Conservation (phyloP, 2,329 filamentous ascomycete species). For the Arthrobotrys megalospora region DNA sequence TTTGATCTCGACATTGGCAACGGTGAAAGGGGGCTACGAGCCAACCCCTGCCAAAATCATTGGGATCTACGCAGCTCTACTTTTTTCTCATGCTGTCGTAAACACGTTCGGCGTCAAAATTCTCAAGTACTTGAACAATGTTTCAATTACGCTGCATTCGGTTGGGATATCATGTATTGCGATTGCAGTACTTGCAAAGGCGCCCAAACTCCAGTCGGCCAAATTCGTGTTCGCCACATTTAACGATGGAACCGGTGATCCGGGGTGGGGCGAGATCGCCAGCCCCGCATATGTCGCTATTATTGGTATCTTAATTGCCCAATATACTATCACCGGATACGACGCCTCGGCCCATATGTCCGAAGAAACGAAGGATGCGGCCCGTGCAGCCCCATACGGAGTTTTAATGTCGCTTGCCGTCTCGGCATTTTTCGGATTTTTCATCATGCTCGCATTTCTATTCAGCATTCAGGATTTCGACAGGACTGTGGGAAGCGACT, state of each 20-base stretch:
- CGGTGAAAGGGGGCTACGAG: conserved; percentile 68
- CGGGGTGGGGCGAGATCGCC: conserved; percentile 72
- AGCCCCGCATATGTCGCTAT: conserved; percentile 73
- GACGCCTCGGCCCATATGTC: conserved; percentile 74
- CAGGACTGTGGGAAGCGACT: conserved; percentile 68
- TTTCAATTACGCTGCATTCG: conserved; percentile 73
- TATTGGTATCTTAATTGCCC: conserved; percentile 72
- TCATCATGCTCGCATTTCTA: conserved; percentile 73
- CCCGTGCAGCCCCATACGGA: conserved; percentile 74
- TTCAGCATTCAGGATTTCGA: conserved; percentile 75
- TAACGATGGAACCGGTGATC: conserved; percentile 71
- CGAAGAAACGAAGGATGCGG: conserved; percentile 74
- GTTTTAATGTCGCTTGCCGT: conserved; percentile 74
- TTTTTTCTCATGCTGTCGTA: conserved; percentile 72
- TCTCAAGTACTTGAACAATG: conserved; percentile 74
- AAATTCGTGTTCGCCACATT: conserved; percentile 73
- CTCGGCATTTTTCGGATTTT: conserved; percentile 74
- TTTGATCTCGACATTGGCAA: conserved; percentile 69
- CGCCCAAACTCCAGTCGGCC: conserved; percentile 73
- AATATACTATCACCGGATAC: conserved; percentile 73
- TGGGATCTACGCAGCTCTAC: conserved; percentile 74
- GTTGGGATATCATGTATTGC: conserved; percentile 72
- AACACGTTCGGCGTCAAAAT: conserved; percentile 74
- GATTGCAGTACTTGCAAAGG: conserved; percentile 73
- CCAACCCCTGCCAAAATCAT: conserved; percentile 71